Conservation (phyloP, 1,139 yeast species). For the Blastobotrys ciferrii region DNA sequence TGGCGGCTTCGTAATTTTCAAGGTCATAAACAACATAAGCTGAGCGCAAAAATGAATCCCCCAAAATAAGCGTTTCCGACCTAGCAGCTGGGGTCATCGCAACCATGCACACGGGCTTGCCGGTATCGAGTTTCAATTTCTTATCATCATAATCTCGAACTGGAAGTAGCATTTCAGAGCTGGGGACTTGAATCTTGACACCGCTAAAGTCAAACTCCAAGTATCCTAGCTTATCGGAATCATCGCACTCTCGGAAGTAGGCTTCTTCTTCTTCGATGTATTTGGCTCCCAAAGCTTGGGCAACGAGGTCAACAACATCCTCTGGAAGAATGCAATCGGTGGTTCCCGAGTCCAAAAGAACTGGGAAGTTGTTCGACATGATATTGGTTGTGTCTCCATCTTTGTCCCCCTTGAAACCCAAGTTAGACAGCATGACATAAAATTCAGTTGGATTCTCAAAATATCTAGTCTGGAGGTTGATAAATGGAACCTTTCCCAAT, state of each 20-base stretch:
- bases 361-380: conserved; percentile 17
- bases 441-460: conserved; percentile 18
- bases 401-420: conserved; percentile 14
- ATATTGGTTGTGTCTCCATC: conserved; percentile 1
- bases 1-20: conserved; percentile 55
- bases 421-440: conserved; percentile 20
- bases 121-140: neutral
- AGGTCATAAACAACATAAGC: conserved; percentile 76
- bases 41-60: conserved; percentile 67
- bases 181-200: conserved; percentile 28
- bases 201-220: conserved; percentile 32
- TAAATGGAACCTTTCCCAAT: conserved; percentile 7
- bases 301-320: conserved; percentile 20
- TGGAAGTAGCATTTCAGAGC: neutral
- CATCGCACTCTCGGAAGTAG: conserved; percentile 22
- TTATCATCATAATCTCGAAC: neutral
- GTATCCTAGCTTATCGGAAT: conserved; percentile 19
- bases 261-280: neutral
- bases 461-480: conserved; percentile 22
- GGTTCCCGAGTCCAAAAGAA: conserved; percentile 39
- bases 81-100: neutral
- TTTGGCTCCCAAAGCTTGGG: conserved; percentile 28
- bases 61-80: conserved; percentile 42
- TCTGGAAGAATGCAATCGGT: conserved; percentile 33
- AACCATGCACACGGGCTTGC: neutral